phyloP scores from a whole-genome alignment of 2,329 filamentous ascomycete genomes.

The Diplodia scrobiculata region DNA sequence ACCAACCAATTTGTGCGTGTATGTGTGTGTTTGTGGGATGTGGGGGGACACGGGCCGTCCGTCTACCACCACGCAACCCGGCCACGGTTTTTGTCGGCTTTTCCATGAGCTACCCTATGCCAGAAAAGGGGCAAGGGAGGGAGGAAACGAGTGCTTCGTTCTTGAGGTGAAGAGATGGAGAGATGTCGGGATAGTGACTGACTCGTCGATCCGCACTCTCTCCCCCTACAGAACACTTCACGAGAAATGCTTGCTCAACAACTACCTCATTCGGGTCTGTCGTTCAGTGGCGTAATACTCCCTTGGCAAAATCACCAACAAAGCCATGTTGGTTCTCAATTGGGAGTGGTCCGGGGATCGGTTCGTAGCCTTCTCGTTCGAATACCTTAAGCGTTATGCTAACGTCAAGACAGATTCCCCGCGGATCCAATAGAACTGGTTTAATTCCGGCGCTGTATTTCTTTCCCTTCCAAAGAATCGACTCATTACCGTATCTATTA shows the following conservation, averaged over 20 bases:
- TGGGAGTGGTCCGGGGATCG: conserved; percentile 24
- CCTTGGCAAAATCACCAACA: background rate
- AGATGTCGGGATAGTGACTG: background rate
- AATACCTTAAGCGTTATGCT: background rate
- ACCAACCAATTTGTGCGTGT: background rate
- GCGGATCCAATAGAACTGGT: conserved; percentile 11
- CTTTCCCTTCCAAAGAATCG: background rate
- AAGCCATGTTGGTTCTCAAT: background rate
- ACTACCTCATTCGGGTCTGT: conserved; percentile 2
- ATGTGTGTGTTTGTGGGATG: background rate
- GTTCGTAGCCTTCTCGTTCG: background rate
- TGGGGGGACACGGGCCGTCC: background rate
- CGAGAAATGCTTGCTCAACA: background rate
- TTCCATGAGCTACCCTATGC: background rate
- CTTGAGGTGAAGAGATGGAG: background rate
- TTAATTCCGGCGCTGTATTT: background rate
- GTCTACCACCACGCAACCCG: background rate
- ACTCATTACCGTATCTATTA: no score
- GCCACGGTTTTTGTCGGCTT: background rate
- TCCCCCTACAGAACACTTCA: background rate
- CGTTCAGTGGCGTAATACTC: conserved; percentile 22
- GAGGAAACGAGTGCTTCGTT: background rate
- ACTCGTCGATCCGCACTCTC: no score
- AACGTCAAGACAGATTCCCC: background rate
- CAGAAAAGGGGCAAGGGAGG: background rate